These are phyloP conservation scores for Lavandula angustifolia DNA, from an alignment of 257 asterid genomes.

Conservation along the genomic window DNA sequence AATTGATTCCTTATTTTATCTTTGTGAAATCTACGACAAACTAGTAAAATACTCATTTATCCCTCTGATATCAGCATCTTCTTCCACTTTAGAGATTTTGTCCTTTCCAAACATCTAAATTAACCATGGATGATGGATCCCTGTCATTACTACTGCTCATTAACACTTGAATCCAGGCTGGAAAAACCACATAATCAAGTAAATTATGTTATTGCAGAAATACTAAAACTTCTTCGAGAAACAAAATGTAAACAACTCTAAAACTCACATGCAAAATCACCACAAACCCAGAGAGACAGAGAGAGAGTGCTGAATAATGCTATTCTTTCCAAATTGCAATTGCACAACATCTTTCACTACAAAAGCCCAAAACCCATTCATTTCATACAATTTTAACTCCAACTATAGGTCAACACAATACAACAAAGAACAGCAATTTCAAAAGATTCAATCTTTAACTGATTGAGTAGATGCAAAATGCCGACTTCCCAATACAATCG, in stretches of 20 bases:
- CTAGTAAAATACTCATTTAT: constrained; percentile 8
- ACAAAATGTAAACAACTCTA: background rate
- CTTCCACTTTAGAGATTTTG: background rate
- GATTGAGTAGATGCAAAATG: background rate
- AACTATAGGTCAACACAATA: background rate
- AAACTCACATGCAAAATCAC: constrained; percentile 1
- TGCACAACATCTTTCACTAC: constrained; percentile 1
- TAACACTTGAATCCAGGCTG: background rate
- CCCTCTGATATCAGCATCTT: constrained; percentile 1
- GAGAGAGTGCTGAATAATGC: background rate
- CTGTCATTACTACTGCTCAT: background rate
- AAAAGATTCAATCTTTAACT: constrained; percentile 15
- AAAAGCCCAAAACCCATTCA: background rate
- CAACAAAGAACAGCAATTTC: background rate
- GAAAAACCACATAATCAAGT: background rate
- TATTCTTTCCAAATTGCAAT: background rate
- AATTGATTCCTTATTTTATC: background rate
- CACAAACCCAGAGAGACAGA: background rate
- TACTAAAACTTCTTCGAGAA: background rate
- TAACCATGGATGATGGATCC: background rate
- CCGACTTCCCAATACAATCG: background rate
- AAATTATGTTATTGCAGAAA: background rate
- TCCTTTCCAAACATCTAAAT: background rate
- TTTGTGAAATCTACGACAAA: constrained; percentile 1
- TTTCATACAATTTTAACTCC: background rate